Evolutionary conservation across 257 asterid genomes (phyloP), one percentile per base, ranked within the genome.

Genomic region (Solanum medicagineum): DNA sequence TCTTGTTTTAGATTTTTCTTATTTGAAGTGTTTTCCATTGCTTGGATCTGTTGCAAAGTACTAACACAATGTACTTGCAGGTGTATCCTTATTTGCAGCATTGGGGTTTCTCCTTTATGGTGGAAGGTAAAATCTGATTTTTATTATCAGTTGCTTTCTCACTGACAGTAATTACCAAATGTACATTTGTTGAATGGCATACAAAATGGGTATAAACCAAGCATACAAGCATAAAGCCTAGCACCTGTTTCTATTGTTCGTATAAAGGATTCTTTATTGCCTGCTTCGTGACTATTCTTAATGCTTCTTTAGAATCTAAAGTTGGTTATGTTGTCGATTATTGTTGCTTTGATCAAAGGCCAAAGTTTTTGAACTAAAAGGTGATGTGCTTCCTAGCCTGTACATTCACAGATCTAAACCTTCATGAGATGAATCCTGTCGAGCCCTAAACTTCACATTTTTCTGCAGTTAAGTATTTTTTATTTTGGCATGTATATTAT

Each of bases 41-140:
- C 57, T 24, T 51, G 60, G 63, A 53, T 83, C 54, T 51, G 51
- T 59, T 68, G 51, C 42, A 53, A 83, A 71, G 65, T 88, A 85
- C 87, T 90, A 71, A 90, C 74, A 84, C 69, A 75, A 84, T 77
- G 86, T 77, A 57, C 86, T 89, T 81, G 87, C 93, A 95, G 99
- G 98, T 66, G 97, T 94, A 59, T 95, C 95, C 83, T 87, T 96
- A 81, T 92, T 95, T 93, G 97, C 99, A 44, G 98, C 99, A 59
- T 85, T 96, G 86, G 98, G 98, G 59, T 96, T 96, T 90, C 97
- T 95, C 84, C 93, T 96, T 55, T 96, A 96, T 84, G 99, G 99
- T 86, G 99, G 99, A 92, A 95, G 99, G 99, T 96, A 92, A 77
- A 75, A 22, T 24, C 24, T 77, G 55, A 51, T 51, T 51, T 77